phyloP scores from a whole-genome alignment of 176 grass and related monocot genomes.

The Juncus inflexus region DNA sequence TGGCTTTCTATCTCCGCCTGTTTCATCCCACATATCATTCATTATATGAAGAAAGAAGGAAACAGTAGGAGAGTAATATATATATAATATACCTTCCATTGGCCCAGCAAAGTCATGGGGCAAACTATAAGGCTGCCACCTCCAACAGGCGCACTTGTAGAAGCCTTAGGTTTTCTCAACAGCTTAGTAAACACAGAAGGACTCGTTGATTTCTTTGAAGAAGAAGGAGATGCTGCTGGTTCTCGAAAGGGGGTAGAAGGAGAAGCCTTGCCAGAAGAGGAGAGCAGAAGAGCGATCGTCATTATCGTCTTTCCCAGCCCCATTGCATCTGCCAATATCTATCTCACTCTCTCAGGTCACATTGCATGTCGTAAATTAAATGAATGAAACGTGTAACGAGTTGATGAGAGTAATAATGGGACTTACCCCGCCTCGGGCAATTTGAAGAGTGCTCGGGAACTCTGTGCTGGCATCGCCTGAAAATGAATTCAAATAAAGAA shows the following conservation, averaged over 20 bases:
- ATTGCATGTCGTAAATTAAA: not conserved
- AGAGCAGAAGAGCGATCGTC: conserved; percentile 92
- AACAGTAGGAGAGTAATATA: conserved; percentile 7
- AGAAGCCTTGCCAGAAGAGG: conserved; percentile 57
- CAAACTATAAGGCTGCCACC: conserved; percentile 84
- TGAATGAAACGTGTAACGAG: not conserved
- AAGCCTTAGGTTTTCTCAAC: conserved; percentile 48
- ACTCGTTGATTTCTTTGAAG: conserved; percentile 55
- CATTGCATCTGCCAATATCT: conserved; percentile 99
- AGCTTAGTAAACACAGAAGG: conserved; percentile 69
- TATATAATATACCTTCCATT: conserved; percentile 79
- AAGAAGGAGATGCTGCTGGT: conserved; percentile 2
- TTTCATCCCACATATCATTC: conserved; percentile 29
- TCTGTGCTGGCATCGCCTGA: conserved; percentile 70
- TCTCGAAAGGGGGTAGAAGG: conserved; percentile 37
- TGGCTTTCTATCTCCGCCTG: conserved; percentile 93
- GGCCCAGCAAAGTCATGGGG: conserved; percentile 90
- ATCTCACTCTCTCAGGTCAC: not conserved
- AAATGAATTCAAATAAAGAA: conserved; percentile 88
- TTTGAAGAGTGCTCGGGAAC: conserved; percentile 89
- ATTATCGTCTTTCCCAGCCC: conserved; percentile 96
- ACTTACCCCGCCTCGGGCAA: conserved; percentile 88
- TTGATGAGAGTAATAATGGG: conserved; percentile 24
- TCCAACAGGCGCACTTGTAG: conserved; percentile 36
- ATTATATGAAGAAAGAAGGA: conserved; percentile 8